These are phyloP conservation scores for Acidiella bohemica DNA, from an alignment of 495 filamentous ascomycete species.

Conservation along the genomic window DNA sequence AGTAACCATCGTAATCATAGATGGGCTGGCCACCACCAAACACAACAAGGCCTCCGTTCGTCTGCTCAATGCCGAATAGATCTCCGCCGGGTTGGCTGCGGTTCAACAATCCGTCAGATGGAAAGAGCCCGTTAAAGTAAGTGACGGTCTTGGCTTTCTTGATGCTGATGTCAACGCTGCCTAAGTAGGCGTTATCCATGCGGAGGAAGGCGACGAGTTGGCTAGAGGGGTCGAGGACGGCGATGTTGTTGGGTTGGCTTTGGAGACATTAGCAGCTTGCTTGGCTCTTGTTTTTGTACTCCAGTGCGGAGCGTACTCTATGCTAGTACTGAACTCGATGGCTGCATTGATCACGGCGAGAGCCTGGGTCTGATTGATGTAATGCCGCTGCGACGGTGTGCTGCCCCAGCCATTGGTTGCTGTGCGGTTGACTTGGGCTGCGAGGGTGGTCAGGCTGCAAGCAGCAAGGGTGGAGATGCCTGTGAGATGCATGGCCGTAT, in stretches of 20 bases:
- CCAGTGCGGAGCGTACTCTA: too few species aligned
- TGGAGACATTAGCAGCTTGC: too few species aligned
- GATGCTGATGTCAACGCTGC: conserved; percentile 17
- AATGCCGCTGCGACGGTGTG: conserved; percentile 9
- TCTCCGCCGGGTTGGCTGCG: conserved; percentile 8
- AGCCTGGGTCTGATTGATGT: conserved; percentile 8
- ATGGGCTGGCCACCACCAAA: conserved; percentile 20
- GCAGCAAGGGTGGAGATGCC: too few species aligned
- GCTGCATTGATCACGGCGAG: conserved; percentile 8
- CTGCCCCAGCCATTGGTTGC: conserved; percentile 12
- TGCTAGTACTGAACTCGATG: not conserved
- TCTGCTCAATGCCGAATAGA: conserved; percentile 18
- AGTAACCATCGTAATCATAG: conserved; percentile 11
- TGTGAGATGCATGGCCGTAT: too few species aligned
- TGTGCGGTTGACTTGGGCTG: conserved; percentile 9
- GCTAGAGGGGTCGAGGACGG: conserved; percentile 13
- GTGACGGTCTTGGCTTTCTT: conserved; percentile 20
- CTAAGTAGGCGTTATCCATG: conserved; percentile 18
- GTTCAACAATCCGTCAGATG: conserved; percentile 6
- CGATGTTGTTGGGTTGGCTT: conserved; percentile 13
- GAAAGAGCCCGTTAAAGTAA: conserved; percentile 14
- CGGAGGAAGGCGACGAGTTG: conserved; percentile 18
- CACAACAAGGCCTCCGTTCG: conserved; percentile 16
- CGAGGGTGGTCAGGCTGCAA: too few species aligned
- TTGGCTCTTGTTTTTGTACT: too few species aligned